These are phyloP conservation scores for Microcos paniculata DNA, from an alignment of 345 rosid genomes.

Conservation along the genomic window DNA sequence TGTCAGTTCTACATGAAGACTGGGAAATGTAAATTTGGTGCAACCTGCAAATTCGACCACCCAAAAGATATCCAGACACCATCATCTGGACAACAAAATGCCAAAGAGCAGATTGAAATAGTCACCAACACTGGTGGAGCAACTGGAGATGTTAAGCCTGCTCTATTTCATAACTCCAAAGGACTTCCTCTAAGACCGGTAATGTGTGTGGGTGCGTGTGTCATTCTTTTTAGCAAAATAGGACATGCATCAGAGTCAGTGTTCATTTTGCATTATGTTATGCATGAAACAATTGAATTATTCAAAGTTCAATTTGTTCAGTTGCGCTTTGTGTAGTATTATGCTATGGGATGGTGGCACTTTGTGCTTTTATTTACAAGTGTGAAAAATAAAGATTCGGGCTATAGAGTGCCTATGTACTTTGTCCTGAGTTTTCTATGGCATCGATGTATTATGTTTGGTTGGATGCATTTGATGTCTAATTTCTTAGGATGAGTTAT, in stretches of 20 bases:
- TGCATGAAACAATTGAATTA: no score
- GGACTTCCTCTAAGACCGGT: conserved; percentile 92
- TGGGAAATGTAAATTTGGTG: conserved; percentile 89
- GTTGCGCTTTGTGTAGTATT: no score
- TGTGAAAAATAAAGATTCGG: no score
- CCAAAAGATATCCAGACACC: conserved; percentile 71
- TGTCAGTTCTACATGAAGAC: conserved; percentile 88
- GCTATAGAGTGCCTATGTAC: no score
- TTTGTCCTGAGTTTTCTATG: no score
- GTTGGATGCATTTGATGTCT: no score
- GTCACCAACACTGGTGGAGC: conserved; percentile 30
- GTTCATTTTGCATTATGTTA: no score
- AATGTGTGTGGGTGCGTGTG: conserved; percentile 18
- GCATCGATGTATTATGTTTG: no score
- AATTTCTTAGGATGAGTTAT: no score
- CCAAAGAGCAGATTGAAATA: conserved; percentile 36
- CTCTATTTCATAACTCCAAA: conserved; percentile 65
- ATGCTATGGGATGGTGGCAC: no score
- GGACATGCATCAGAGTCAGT: background rate
- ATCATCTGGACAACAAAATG: conserved; percentile 45
- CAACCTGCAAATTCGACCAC: conserved; percentile 89
- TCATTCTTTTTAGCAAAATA: background rate
- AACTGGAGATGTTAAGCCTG: conserved; percentile 41
- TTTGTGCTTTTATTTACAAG: no score
- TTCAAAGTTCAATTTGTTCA: no score